Conservation (phyloP, 441 rosid species). For the Gossypium trilobum region DNA sequence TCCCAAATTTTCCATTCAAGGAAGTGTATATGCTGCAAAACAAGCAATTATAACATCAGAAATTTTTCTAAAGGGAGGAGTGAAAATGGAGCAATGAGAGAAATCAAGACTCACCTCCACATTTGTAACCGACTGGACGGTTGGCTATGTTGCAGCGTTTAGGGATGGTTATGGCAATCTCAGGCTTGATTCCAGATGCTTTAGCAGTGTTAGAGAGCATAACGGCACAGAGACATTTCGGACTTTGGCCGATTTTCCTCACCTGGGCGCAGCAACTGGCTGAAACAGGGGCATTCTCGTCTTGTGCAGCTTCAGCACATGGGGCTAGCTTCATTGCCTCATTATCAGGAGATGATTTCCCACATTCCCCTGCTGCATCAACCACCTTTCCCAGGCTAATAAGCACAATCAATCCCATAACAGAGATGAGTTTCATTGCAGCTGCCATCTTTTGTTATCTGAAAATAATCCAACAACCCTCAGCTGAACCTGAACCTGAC, state of each 20-base stretch:
- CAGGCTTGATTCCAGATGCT: conserved; percentile 52
- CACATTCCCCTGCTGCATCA: conserved; percentile 51
- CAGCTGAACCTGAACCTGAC: not conserved
- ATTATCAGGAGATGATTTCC: conserved; percentile 45
- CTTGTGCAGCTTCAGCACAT: conserved; percentile 51
- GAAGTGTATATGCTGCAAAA: conserved; percentile 42
- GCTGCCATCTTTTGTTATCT: conserved; percentile 22
- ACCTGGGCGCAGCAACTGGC: conserved; percentile 45
- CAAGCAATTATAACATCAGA: not conserved
- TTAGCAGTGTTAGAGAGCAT: conserved; percentile 59
- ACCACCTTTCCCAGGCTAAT: conserved; percentile 17
- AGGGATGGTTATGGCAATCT: conserved; percentile 59
- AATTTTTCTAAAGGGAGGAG: not conserved
- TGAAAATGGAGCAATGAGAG: not conserved
- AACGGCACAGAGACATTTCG: conserved; percentile 65
- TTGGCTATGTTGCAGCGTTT: conserved; percentile 70
- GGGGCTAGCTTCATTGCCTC: conserved; percentile 64
- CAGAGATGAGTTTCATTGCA: conserved; percentile 24
- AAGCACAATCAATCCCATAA: conserved; percentile 28
- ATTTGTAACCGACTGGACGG: conserved; percentile 72
- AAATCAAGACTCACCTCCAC: conserved; percentile 39
- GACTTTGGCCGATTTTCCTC: conserved; percentile 40
- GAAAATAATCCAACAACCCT: not conserved
- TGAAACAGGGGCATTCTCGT: conserved; percentile 41
- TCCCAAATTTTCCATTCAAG: conserved; percentile 23